These are phyloP conservation scores for Calonectria hawksworthii DNA, from an alignment of 2,329 filamentous ascomycete species.

Conservation along the genomic window DNA sequence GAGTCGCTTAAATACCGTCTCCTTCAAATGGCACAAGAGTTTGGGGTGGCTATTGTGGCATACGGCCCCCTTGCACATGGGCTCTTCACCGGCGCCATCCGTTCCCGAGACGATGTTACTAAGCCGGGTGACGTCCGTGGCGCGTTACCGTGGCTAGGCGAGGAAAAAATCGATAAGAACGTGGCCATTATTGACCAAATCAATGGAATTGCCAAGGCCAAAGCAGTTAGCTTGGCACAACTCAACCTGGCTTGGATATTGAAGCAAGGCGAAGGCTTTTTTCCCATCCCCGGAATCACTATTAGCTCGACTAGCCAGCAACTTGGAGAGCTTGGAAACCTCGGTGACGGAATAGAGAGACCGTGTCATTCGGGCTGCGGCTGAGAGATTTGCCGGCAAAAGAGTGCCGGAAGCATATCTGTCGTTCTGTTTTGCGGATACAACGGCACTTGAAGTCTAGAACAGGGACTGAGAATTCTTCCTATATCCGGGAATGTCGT, in stretches of 20 bases:
- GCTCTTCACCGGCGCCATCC: conserved; percentile 61
- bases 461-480: neutral
- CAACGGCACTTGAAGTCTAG: neutral
- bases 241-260: neutral
- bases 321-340: neutral
- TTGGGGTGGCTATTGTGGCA: conserved; percentile 67
- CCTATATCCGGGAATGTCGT: neutral
- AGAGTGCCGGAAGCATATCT: neutral
- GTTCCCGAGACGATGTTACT: neutral
- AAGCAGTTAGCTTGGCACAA: neutral
- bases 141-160: neutral
- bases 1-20: conserved; percentile 65
- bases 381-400: neutral
- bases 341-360: neutral
- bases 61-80: conserved; percentile 72
- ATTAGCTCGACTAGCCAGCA: neutral
- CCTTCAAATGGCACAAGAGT: conserved; percentile 65
- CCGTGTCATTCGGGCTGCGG: neutral
- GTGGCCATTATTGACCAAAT: neutral
- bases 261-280: neutral
- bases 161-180: neutral
- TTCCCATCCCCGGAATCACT: neutral
- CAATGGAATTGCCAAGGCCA: neutral
- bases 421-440: neutral
- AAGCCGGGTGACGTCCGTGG: neutral